A percentile compares a stretch with the other conserved stretches of the same genome.
phyloP scores from a whole-genome alignment of 306 rosid species.

The Cicer chorassanicum region DNA sequence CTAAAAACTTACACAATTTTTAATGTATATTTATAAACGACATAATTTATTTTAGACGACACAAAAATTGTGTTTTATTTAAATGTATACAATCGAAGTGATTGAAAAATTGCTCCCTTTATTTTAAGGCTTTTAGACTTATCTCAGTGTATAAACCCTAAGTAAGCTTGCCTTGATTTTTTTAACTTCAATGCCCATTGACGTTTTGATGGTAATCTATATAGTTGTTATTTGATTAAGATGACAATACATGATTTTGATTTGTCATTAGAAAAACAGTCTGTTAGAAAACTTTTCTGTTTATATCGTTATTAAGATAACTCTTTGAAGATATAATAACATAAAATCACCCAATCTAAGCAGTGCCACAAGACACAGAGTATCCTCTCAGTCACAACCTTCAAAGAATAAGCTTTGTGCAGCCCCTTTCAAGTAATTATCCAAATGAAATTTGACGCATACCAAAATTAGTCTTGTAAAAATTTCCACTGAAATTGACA shows the following conservation, averaged over 20 bases:
- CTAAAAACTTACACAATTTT: no score
- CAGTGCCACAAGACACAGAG: conserved; percentile 6
- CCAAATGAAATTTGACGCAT: not conserved
- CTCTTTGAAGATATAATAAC: not conserved
- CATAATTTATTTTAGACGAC: no score
- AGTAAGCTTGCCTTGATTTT: not conserved
- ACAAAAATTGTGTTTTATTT: no score
- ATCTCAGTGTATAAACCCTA: not conserved
- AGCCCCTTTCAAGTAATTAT: conserved; percentile 36
- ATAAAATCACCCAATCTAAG: conserved; percentile 27
- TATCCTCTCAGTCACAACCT: not conserved
- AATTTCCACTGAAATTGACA: not conserved
- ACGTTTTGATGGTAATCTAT: not conserved
- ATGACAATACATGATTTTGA: not conserved
- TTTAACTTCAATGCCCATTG: not conserved
- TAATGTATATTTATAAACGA: no score
- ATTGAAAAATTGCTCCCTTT: not conserved
- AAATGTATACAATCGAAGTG: no score
- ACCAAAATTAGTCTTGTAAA: no score
- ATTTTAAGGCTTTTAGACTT: not conserved
- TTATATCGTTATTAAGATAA: no score
- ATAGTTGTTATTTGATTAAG: not conserved
- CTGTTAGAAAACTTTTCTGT: not conserved
- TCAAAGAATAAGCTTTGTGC: not conserved
- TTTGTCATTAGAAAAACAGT: not conserved